Evolutionary conservation across 495 filamentous ascomycete genomes (phyloP).

Genomic region (Mytilinidion resinicola): DNA sequence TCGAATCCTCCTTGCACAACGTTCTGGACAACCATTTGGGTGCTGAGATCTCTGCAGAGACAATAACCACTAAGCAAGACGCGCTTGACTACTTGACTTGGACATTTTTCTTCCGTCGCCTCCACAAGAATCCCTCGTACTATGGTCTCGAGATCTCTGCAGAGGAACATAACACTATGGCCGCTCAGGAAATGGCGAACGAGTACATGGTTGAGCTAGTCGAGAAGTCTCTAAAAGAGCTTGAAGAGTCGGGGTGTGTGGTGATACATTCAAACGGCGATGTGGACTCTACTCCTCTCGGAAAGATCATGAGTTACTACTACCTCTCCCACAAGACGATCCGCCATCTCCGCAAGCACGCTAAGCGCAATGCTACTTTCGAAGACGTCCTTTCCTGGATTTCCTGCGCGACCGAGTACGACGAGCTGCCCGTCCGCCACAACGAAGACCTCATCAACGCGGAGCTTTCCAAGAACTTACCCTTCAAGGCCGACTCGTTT

Average conservation of each 20-base stretch:
- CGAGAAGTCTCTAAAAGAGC: slow-evolving; percentile 70
- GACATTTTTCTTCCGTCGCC: slow-evolving; percentile 97
- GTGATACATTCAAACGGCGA: slow-evolving; percentile 78
- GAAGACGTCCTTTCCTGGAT: slow-evolving; percentile 88
- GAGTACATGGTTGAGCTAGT: slow-evolving; percentile 91
- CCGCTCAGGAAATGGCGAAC: slow-evolving; percentile 77
- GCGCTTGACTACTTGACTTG: slow-evolving; percentile 96
- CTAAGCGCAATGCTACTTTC: slow-evolving; percentile 71
- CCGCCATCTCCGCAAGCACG: slow-evolving; percentile 67
- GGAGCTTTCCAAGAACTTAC: slow-evolving; percentile 76
- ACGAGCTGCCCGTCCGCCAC: slow-evolving; percentile 96
- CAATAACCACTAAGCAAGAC: slow-evolving; percentile 89
- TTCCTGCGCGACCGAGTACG: slow-evolving; percentile 88
- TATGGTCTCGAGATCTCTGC: slow-evolving; percentile 92
- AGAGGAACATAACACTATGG: slow-evolving; percentile 86
- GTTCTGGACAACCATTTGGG: slow-evolving; percentile 96
- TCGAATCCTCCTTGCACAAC: slow-evolving; percentile 93
- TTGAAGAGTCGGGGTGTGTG: slow-evolving; percentile 78
- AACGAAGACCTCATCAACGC: slow-evolving; percentile 98
- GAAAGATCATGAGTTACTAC: slow-evolving; percentile 99
- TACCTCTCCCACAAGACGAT: slow-evolving; percentile 97
- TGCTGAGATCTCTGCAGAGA: slow-evolving; percentile 89
- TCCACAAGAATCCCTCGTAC: slow-evolving; percentile 98
- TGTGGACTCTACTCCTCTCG: slow-evolving; percentile 78
- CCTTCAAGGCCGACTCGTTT: slow-evolving; percentile 60